Evolutionary conservation across 2,329 filamentous ascomycete species (phyloP), one percentile per base, ranked within the genome.

Genomic region (Sphaceloma murrayae): DNA sequence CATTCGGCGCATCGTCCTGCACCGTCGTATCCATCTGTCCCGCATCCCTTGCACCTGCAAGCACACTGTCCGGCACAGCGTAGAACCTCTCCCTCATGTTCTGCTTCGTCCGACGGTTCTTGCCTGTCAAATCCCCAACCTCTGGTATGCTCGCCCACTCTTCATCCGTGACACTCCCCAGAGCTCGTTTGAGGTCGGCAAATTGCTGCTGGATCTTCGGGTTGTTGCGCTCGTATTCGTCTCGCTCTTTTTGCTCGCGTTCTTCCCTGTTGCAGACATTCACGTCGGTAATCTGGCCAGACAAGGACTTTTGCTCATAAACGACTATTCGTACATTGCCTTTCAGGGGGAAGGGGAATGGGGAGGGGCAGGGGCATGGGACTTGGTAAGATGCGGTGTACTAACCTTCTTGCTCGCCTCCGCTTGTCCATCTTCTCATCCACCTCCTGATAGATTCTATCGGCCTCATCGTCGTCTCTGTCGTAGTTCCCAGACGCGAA

Each of bases 201-300:
- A 98, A 98, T 63, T 98, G 91, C 54, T 95, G 85, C 59, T 94
- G 85, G 43, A 98, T 95, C 66, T 96, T 98, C 10, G 91, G 91
- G 61, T 98, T 96, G 62, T 94, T 89, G 54, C 82, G 80, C 68
- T 98, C 89, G 73, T 94, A 94, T 58, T 96, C 88, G 60, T 94
- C 86, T 62, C 75, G 78, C 70, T 98, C 89, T 68, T 85, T 76
- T 62, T 83, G 72, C 65, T 98, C 91, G 63, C 91, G 86, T 60
- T 81, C 82, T 82, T 98, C 91, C 77, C 91, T 94, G 64, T 67
- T 70, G 67, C 69, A 71, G 67, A 65, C 64, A 58, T 62, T 70
- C 67, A 75, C 66, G 80, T 87, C 80, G 81, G 82, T 75, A 83
- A 77, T 81, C 78, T 85, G 77, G 73, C 76, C 79, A 75, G 70